Percentiles rank a stretch among this genome's conserved stretches.
Evolutionary conservation across 2,329 filamentous ascomycete genomes (phyloP).

Genomic region (Fusarium torreyae): DNA sequence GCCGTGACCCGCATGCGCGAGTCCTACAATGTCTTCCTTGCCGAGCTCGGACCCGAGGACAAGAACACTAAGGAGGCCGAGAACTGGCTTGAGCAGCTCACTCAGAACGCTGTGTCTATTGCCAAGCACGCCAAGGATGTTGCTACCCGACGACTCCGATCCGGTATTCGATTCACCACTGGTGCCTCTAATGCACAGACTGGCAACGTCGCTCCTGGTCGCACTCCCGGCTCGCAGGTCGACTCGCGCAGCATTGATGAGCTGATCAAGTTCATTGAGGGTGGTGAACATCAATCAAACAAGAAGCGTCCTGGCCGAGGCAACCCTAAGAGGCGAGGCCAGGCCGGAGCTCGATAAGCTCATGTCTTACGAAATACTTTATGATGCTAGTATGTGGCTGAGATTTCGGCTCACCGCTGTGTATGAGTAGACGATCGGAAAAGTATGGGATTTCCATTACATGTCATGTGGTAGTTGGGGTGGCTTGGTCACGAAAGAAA

Average conservation of each 20-base stretch:
- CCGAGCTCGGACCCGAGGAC: conserved; percentile 88
- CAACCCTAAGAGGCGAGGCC: conserved; percentile 70
- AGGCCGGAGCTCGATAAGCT: conserved; percentile 43
- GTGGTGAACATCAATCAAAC: conserved; percentile 69
- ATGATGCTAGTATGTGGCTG: conserved; percentile 33
- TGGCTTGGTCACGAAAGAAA: conserved; percentile 28
- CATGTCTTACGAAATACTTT: conserved; percentile 29
- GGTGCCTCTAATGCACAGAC: conserved; percentile 48
- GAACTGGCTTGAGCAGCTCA: conserved; percentile 95
- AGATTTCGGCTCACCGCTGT: conserved; percentile 36
- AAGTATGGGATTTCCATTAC: conserved; percentile 39
- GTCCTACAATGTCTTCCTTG: conserved; percentile 95
- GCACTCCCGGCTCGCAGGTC: conserved; percentile 58
- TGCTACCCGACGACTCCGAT: conserved; percentile 80
- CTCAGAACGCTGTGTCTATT: conserved; percentile 93
- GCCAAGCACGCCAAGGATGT: conserved; percentile 94
- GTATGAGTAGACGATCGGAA: conserved; percentile 41
- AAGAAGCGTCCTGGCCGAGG: conserved; percentile 70
- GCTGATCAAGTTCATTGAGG: conserved; percentile 94
- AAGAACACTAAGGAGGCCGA: conserved; percentile 99
- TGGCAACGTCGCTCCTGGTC: conserved; percentile 54
- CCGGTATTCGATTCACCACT: conserved; percentile 76
- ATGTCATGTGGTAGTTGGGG: conserved; percentile 32
- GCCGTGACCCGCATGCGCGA: conserved; percentile 96
- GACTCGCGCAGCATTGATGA: conserved; percentile 93